Percentiles rank a stretch among this genome's conserved stretches.
These are phyloP conservation scores for Suillus placidus DNA, from an alignment of 768 basidiomycete species.

Conservation along the genomic window DNA sequence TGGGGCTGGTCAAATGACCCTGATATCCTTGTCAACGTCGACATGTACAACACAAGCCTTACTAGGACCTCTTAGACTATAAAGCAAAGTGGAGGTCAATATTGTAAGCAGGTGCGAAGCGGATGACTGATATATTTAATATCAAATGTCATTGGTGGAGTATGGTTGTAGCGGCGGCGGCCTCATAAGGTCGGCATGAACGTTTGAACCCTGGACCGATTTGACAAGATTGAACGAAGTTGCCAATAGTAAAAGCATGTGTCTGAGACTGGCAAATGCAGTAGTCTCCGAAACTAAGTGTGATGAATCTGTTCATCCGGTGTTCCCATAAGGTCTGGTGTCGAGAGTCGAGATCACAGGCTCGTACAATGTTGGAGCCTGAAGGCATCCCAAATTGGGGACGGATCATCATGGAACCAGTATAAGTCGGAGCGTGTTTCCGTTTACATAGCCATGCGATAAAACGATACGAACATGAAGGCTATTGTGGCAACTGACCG, in stretches of 20 bases:
- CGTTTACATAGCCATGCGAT: background rate
- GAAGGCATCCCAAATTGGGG: background rate
- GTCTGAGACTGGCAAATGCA: background rate
- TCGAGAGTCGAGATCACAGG: background rate
- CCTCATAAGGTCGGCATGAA: background rate
- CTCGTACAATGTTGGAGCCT: background rate
- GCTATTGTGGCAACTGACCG: background rate
- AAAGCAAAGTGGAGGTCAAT: background rate
- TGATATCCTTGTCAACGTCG: slow-evolving; percentile 15
- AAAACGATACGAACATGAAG: background rate
- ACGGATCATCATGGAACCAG: background rate
- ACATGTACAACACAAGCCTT: background rate
- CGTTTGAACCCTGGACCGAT: background rate
- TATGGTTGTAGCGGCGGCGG: background rate
- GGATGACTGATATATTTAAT: background rate
- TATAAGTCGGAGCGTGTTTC: too few relatives aligned
- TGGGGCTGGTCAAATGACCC: slow-evolving; percentile 10
- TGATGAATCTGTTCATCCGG: background rate
- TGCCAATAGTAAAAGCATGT: background rate
- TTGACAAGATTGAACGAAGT: background rate
- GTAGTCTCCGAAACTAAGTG: background rate
- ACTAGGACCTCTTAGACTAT: background rate
- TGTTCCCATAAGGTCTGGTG: background rate
- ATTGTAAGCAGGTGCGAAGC: background rate
- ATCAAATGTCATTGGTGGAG: background rate